Evolutionary conservation across 2,329 filamentous ascomycete species (phyloP).

Genomic region (Pyrenophora teres): DNA sequence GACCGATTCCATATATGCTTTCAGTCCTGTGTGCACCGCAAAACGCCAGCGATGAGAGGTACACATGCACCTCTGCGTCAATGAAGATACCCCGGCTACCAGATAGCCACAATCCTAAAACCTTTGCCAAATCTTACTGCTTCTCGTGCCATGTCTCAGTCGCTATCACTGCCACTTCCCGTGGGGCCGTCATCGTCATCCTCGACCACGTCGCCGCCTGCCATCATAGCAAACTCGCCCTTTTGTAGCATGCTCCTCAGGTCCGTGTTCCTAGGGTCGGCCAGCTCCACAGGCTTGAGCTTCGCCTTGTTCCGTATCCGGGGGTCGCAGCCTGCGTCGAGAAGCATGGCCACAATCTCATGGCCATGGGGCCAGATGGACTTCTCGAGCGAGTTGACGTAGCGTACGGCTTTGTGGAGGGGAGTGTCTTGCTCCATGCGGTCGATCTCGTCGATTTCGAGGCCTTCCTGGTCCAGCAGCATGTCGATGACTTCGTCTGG

Average conservation of each 20-base stretch:
- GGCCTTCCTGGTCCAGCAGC: constrained; percentile 79
- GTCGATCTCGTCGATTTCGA: constrained; percentile 82
- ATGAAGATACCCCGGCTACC: constrained; percentile 10
- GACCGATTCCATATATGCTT: constrained; percentile 4
- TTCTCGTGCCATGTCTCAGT: constrained; percentile 26
- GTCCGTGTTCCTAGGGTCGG: constrained; percentile 70
- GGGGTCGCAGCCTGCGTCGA: constrained; percentile 75
- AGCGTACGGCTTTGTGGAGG: constrained; percentile 77
- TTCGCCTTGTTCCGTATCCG: constrained; percentile 72
- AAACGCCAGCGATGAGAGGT: constrained; percentile 3
- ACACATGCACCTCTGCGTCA: constrained; percentile 5
- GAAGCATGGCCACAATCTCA: constrained; percentile 75
- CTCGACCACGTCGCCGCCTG: constrained; percentile 54
- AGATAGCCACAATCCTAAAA: not conserved
- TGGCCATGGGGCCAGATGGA: constrained; percentile 69
- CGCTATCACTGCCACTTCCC: constrained; percentile 56
- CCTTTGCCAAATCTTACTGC: not conserved
- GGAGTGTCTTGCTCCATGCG: constrained; percentile 75
- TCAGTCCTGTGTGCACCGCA: constrained; percentile 1
- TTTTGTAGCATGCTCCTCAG: constrained; percentile 68
- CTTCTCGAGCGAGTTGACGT: constrained; percentile 70
- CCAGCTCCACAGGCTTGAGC: constrained; percentile 72
- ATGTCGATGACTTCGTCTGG: constrained; percentile 79
- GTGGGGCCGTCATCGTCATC: constrained; percentile 55
- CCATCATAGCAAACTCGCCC: constrained; percentile 67